Evolutionary conservation across 495 filamentous ascomycete species (phyloP), one percentile per base, ranked within the genome.

Genomic region (Neurospora sp.): DNA sequence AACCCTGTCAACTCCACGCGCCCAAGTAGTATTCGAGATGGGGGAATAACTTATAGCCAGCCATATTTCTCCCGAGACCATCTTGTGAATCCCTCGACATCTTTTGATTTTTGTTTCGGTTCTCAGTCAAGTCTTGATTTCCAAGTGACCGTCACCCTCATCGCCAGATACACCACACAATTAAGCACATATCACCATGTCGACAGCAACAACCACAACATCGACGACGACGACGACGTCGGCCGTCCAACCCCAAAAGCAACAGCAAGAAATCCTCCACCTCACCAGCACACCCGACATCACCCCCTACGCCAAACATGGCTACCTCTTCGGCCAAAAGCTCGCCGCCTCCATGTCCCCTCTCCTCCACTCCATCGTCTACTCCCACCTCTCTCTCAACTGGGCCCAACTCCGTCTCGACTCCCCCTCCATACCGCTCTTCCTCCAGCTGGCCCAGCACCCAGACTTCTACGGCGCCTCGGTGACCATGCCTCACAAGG

Each of bases 401-500:
- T 92, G 90, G 87, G 84, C 81, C 48, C 89, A 92, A 75, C 83
- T 89, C 71, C 86, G 86, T 12, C 80, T 87, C 44, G 85, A 89
- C 61, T 87, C 87, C 1, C 79, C 81, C 6, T 83, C 87, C 75
- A 88, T 90, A 75, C 71, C 82, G 18, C 71, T 70, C 40, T 82
- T 82, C 69, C 73, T 82, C 39, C 40, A 74, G 8, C 68, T 82
- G 22, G 74, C 81, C 44, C 79, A 72, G 53, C 74, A 82, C 61
- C 80, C 81, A 6, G 74, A 78, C 40, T 82, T 80, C 74, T 81
- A 80, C 72, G 80, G 80, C 81, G 86, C 89, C 16, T 89, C 90
- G 31, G 87, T 93, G 61, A 94, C 90, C 66, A 94, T 93, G 91
- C 91, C 91, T 0, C 85, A 89, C 82, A 94, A 94, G 81, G 85